Percentiles rank a stretch among this genome's conserved stretches.
Evolutionary conservation across 257 asterid species (phyloP).

Genomic region (Solanum corneliomulleri): DNA sequence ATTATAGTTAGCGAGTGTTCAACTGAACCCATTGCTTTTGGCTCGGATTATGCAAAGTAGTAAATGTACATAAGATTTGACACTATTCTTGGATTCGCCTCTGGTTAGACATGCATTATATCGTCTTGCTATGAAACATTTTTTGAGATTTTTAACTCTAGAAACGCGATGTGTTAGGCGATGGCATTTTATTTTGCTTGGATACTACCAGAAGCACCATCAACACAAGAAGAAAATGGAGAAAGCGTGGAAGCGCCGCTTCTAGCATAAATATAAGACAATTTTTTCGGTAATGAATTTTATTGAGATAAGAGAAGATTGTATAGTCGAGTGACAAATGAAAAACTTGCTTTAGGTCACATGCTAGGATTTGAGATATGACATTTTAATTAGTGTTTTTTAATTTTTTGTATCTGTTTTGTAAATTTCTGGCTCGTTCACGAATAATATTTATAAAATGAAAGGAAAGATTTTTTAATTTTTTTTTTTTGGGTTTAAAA

Average conservation of each 20-base stretch:
- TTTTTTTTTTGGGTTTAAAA: neutral
- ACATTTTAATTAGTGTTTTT: neutral
- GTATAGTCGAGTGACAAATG: neutral
- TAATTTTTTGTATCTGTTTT: neutral
- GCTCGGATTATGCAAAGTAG: no score
- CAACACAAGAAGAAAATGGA: constrained; percentile 17
- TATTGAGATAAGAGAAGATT: neutral
- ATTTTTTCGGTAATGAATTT: neutral
- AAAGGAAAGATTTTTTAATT: neutral
- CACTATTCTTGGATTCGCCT: neutral
- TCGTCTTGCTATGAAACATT: neutral
- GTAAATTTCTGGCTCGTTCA: neutral
- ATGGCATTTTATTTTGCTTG: constrained; percentile 49
- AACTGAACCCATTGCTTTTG: neutral
- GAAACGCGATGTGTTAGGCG: constrained; percentile 28
- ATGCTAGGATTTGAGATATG: neutral
- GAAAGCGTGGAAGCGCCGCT: constrained; percentile 62
- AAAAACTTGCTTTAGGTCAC: neutral
- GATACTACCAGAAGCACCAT: constrained; percentile 34
- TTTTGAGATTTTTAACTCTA: neutral
- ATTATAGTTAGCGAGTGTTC: neutral
- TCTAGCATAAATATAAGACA: constrained; percentile 17
- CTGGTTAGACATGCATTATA: neutral
- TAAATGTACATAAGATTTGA: neutral
- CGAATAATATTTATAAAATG: neutral